Evolutionary conservation across 108 stramenopile species (phyloP).

Genomic region (Ochromonas danica): DNA sequence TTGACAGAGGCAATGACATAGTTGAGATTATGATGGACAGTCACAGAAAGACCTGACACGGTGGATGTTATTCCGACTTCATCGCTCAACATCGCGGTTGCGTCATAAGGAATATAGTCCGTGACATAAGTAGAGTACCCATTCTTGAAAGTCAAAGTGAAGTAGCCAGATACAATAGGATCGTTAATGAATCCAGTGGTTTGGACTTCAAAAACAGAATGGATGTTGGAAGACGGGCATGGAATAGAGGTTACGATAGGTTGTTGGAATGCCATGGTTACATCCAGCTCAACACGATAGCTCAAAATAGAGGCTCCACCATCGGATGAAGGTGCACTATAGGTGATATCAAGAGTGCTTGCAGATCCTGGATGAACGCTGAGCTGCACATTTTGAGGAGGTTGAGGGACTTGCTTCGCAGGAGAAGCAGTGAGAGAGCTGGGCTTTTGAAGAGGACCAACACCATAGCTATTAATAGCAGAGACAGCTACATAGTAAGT

Average conservation of each 20-base stretch:
- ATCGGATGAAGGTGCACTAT: slow-evolving; percentile 58
- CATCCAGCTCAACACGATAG: slow-evolving; percentile 75
- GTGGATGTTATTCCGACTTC: slow-evolving; percentile 56
- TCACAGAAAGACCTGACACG: background rate
- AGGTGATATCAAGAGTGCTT: slow-evolving; percentile 61
- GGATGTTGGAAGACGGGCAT: slow-evolving; percentile 64
- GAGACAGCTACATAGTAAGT: slow-evolving; percentile 68
- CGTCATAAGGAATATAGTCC: slow-evolving; percentile 71
- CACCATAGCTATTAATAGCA: slow-evolving; percentile 67
- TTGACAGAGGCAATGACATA: background rate
- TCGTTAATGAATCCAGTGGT: slow-evolving; percentile 36
- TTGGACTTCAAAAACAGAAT: slow-evolving; percentile 64
- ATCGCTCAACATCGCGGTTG: slow-evolving; percentile 64
- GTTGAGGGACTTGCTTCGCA: slow-evolving; percentile 63
- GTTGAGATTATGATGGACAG: background rate
- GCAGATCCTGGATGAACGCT: slow-evolving; percentile 64
- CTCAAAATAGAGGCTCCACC: slow-evolving; percentile 67
- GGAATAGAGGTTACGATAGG: slow-evolving; percentile 66
- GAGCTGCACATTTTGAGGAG: slow-evolving; percentile 61
- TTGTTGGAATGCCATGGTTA: slow-evolving; percentile 66
- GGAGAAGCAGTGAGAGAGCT: slow-evolving; percentile 51
- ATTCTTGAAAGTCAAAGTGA: slow-evolving; percentile 57
- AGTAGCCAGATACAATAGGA: slow-evolving; percentile 60
- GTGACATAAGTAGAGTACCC: slow-evolving; percentile 55
- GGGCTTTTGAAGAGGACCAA: slow-evolving; percentile 33